Evolutionary conservation across 2,329 filamentous ascomycete species (phyloP), one percentile per base, ranked within the genome.

Genomic region (Penicillium sp.): DNA sequence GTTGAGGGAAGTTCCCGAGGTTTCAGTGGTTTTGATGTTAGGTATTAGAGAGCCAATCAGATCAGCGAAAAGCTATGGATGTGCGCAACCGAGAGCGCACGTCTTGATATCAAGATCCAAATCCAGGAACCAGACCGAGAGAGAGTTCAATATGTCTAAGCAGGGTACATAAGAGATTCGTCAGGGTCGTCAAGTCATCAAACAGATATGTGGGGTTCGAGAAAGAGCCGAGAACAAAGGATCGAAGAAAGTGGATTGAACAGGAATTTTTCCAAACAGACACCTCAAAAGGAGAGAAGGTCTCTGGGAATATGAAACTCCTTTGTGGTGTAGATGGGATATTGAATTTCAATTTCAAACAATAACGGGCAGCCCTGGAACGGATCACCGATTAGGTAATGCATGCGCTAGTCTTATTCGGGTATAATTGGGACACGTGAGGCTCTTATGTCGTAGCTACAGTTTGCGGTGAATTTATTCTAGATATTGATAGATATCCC

Each of bases 161-260:
- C 63, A 70, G 68, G 69, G 64, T 67, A 70, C 60, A 68, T 67
- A 71, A 67, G 67, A 72, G 67, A 74, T 70, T 73, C 72, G 71
- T 75, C 67, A 71, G 63, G 67, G 65, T 75, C 73, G 68, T 75
- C 70, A 75, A 73, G 65, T 75, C 73, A 70, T 75, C 65, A 73
- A 68, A 59, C 57, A 51, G 48, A 51, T 54, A 66, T 53, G 51
- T 57, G 53, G 60, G 58, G 61, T 57, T 58, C 47, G 29, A 55
- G 38, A n/a, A 43, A 43, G 61, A 51, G 34, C 27, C 41, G 49
- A 45, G 33, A 60, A 50, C 57, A 56, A 63, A 64, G 60, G 59
- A 63, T 48, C 50, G 57, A 63, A 64, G 56, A 50, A 62, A 50
- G 9, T 43, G 56, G 57, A 56, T 55, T 48, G 41, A 53, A 60